Percentiles rank a stretch among this genome's conserved stretches.
Conservation (phyloP, 2,329 filamentous ascomycete species). For the Colletotrichum falcatum region DNA sequence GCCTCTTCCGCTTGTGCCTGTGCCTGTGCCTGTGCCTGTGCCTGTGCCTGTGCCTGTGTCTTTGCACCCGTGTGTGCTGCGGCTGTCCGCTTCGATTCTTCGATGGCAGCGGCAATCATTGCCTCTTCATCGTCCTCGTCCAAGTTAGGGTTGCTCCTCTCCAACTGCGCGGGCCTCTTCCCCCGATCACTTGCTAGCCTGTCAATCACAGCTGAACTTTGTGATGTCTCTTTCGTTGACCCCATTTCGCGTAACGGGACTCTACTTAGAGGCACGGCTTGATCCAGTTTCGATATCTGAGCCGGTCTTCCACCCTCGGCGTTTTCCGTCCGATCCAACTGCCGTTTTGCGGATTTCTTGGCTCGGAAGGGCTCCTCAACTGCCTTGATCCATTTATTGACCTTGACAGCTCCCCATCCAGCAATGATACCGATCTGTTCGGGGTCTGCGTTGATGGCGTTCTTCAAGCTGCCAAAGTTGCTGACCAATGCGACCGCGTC, state of each 20-base stretch:
- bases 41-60: too few species aligned
- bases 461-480: constrained; percentile 89
- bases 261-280: constrained; percentile 55
- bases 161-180: constrained; percentile 50
- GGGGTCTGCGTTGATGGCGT: constrained; percentile 86
- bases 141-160: constrained; percentile 52
- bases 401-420: constrained; percentile 97
- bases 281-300: constrained; percentile 49
- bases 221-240: constrained; percentile 39
- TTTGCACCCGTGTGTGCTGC: constrained; percentile 43
- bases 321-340: constrained; percentile 42
- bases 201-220: constrained; percentile 43
- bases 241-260: constrained; percentile 58
- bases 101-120: constrained; percentile 60
- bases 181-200: constrained; percentile 27
- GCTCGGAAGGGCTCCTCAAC: constrained; percentile 88
- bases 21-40: constrained; percentile 43
- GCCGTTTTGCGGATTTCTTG: constrained; percentile 72
- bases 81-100: constrained; percentile 58
- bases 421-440: constrained; percentile 88
- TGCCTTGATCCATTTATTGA: constrained; percentile 84
- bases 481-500: constrained; percentile 92
- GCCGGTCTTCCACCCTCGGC: constrained; percentile 46
- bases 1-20: constrained; percentile 41
- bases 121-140: constrained; percentile 64